A percentile compares a stretch with the other conserved stretches of the same genome.
phyloP scores from a whole-genome alignment of 2,329 filamentous ascomycete genomes.

The Colletotrichum sp. region DNA sequence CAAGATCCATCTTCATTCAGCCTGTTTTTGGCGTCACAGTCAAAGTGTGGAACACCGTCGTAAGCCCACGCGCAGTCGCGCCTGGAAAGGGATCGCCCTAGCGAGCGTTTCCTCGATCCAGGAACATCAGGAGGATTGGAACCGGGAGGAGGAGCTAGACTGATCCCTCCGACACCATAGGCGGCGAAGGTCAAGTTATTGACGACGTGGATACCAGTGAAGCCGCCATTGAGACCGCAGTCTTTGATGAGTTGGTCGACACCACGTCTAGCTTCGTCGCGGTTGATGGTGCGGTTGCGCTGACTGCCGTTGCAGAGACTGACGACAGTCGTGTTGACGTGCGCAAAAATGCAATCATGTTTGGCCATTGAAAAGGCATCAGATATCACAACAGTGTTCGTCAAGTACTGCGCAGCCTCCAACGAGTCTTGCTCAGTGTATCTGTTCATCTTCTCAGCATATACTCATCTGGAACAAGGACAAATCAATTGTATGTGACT shows the following conservation, averaged over 20 bases:
- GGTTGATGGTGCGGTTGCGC: background rate
- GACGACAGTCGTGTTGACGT: background rate
- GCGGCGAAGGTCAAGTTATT: background rate
- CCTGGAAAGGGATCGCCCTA: too few relatives aligned
- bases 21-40: background rate
- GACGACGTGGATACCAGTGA: background rate
- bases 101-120: background rate
- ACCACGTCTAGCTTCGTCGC: background rate
- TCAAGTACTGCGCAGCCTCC: background rate
- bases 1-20: background rate
- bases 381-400: background rate
- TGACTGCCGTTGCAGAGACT: background rate
- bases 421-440: background rate
- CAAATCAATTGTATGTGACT: too few relatives aligned
- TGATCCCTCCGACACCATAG: background rate
- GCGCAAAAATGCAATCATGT: background rate
- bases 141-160: fast-evolving
- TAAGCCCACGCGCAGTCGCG: background rate
- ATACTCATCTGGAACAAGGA: too few relatives aligned
- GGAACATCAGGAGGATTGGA: background rate
- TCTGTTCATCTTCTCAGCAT: background rate
- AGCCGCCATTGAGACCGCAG: background rate
- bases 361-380: fast-evolving
- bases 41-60: background rate
- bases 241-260: background rate